These are phyloP conservation scores for Penicillium nucicola DNA, from an alignment of 495 filamentous ascomycete species.

Conservation along the genomic window DNA sequence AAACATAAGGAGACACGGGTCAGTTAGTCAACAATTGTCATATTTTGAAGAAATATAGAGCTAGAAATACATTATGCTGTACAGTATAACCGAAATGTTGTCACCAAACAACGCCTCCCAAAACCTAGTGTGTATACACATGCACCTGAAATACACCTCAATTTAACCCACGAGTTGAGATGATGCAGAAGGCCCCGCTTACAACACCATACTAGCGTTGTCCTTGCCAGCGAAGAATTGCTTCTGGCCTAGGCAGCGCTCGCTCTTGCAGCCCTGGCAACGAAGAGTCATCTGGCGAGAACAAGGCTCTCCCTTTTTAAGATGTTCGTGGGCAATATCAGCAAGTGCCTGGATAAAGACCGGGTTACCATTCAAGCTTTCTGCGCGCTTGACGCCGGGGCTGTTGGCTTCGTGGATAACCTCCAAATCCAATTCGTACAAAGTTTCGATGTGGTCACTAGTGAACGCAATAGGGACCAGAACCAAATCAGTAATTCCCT, in stretches of 20 bases:
- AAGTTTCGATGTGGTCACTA: conserved; percentile 96
- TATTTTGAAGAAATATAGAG: neutral
- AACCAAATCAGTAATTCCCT: conserved; percentile 86
- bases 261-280: conserved; percentile 92
- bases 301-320: conserved; percentile 64
- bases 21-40: neutral
- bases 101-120: neutral
- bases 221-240: conserved; percentile 74
- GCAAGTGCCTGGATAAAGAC: conserved; percentile 91
- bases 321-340: conserved; percentile 75
- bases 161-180: neutral
- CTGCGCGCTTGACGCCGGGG: conserved; percentile 76
- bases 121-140: neutral
- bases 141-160: neutral
- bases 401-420: conserved; percentile 88
- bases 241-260: conserved; percentile 86
- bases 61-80: neutral
- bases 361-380: conserved; percentile 88
- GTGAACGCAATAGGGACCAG: conserved; percentile 98
- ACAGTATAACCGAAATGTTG: neutral
- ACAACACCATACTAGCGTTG: conserved; percentile 33
- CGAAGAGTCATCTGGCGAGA: conserved; percentile 85
- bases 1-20: no score
- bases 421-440: conserved; percentile 93
- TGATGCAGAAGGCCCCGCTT: neutral